Conservation (phyloP, 2,329 filamentous ascomycete genomes). For the Aspergillus thermomutatus region DNA sequence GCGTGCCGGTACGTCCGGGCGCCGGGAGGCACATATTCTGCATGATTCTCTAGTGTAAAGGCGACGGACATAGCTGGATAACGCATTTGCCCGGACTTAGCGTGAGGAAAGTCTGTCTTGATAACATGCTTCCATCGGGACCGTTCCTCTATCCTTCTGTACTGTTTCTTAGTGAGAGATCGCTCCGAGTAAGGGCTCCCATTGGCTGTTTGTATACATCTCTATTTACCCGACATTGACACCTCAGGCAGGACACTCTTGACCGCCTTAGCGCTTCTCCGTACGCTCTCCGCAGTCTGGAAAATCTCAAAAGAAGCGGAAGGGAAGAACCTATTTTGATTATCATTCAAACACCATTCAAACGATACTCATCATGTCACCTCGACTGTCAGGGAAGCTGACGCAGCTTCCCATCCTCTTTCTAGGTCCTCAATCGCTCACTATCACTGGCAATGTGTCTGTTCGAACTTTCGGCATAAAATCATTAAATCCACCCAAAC, state of each 20-base stretch:
- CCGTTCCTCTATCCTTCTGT: background rate
- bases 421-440: conserved; percentile 21
- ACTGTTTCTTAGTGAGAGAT: background rate
- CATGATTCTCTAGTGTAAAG: background rate
- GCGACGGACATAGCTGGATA: background rate
- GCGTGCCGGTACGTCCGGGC: background rate
- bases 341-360: conserved; percentile 1
- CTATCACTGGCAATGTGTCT: conserved; percentile 19
- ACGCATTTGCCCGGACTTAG: background rate
- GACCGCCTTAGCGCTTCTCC: background rate
- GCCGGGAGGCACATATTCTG: background rate
- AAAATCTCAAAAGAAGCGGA: background rate
- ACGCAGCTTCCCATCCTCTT: conserved; percentile 27
- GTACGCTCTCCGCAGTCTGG: background rate
- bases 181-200: background rate
- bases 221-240: background rate
- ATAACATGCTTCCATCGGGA: background rate
- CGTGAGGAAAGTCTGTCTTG: background rate
- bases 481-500: conserved; percentile 54
- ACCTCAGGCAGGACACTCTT: background rate
- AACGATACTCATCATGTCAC: conserved; percentile 29
- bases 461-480: conserved; percentile 51
- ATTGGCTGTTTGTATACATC: background rate
- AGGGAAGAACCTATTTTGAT: background rate
- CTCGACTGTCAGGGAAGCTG: conserved; percentile 32